Evolutionary conservation across 1,284 basidiomycete genomes (phyloP), one percentile per base, ranked within the genome.

Genomic region (Sporisorium sorghi): DNA sequence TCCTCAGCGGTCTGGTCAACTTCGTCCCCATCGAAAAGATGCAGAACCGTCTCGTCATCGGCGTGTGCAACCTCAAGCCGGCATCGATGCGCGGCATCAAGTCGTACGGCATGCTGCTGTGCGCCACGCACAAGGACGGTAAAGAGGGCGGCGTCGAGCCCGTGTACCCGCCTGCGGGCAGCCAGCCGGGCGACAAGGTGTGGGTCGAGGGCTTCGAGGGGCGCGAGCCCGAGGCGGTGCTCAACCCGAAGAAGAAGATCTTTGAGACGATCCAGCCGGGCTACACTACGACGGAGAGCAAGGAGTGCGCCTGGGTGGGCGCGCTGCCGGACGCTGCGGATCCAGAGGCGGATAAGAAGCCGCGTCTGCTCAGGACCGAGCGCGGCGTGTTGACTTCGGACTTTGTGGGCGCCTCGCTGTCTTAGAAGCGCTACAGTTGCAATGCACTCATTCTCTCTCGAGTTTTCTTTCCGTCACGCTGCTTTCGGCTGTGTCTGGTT

Each of bases 231-330:
- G 74, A 81, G 28, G 79, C 77, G 23, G 70, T 77, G 39, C 77
- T 84, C 64, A 84, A 84, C 72, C 83, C 83, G 21, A 84, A 83
- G 72, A 83, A 83, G 63, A 84, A 84, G 81, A 80, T 84, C 72
- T 84, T 84, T 49, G 83, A 84, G 68, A 60, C 83, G 12, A 84
- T 84, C 51, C 83, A 84, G 74, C 81, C 83, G 15, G 70, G 71
- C 44, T 84, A 83, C 74, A 71, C 67, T 8, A 81, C 80, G 0
- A 82, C 77, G 7, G 75, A 67, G 15, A 66, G 64, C 59, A 69
- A 69, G 51, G 46, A 75, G 40, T 76, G 76, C 43, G 83, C 79
- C 2, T 84, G 83, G 83, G 69, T 78, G 23, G 83, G 83, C 33
- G 58, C 79, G 8, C 62, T 76, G 15, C 83, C 80, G 10, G 69